These are phyloP conservation scores for Phyllosticta ampelicida DNA, from an alignment of 2,329 filamentous ascomycete genomes.

Conservation along the genomic window DNA sequence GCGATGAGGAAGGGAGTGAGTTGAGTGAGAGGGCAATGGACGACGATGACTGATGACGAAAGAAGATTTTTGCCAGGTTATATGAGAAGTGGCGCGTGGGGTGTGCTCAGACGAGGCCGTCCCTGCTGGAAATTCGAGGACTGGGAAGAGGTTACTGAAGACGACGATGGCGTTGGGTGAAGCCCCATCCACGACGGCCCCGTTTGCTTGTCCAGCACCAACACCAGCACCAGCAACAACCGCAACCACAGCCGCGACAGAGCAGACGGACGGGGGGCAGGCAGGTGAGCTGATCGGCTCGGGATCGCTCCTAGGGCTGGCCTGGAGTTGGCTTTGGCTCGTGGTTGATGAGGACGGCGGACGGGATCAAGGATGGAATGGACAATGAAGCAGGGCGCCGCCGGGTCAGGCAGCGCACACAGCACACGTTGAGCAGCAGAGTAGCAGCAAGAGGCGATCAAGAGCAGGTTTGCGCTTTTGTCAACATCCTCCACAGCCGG, in stretches of 20 bases:
- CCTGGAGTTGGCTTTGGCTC: slow-evolving; percentile 15
- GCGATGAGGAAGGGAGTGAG: neutral
- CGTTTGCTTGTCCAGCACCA: neutral
- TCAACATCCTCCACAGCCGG: neutral
- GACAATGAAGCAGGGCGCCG: slow-evolving; percentile 1
- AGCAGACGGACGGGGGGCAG: neutral
- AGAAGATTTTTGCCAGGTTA: neutral
- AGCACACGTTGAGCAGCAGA: neutral
- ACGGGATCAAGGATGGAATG: slow-evolving; percentile 12
- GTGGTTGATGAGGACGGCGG: neutral
- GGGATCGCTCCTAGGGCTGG: slow-evolving; percentile 20
- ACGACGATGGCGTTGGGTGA: neutral
- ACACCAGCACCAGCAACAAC: too few species aligned
- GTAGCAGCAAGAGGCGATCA: neutral
- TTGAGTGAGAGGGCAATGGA: neutral
- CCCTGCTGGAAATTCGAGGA: slow-evolving; percentile 9
- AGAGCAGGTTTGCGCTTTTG: neutral
- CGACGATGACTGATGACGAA: neutral
- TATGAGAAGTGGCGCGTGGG: neutral
- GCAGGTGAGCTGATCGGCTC: slow-evolving; percentile 13
- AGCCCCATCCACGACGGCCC: slow-evolving; percentile 5
- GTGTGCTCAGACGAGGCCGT: neutral
- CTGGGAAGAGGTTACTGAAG: slow-evolving; percentile 5
- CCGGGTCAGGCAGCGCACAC: neutral
- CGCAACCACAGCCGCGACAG: too few species aligned